Percentiles rank a stretch among this genome's conserved stretches.
These are phyloP conservation scores for Ceratobasidium sp. DNA, from an alignment of 1,284 basidiomycete species.

Conservation along the genomic window DNA sequence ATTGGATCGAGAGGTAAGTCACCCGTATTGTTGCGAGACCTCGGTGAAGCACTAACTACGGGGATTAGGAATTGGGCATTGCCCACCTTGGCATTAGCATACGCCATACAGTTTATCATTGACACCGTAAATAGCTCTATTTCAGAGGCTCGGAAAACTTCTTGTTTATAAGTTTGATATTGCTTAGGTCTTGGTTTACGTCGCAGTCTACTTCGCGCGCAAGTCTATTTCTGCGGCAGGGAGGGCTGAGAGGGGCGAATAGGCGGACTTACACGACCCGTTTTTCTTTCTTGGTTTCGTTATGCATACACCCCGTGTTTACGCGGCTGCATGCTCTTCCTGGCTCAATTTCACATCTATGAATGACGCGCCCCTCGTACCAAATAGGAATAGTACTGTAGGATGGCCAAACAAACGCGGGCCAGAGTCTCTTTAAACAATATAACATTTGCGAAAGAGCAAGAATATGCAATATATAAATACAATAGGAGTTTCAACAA, in stretches of 20 bases:
- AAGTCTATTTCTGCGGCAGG: not conserved
- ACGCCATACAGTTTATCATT: conserved; percentile 27
- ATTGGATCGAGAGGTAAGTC: conserved; percentile 2
- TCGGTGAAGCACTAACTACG: too few species aligned
- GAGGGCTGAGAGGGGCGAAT: not conserved
- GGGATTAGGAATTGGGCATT: conserved; percentile 5
- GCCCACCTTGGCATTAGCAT: conserved; percentile 29
- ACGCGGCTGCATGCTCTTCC: too few species aligned
- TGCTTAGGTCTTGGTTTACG: conserved; percentile 11
- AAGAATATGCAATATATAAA: conserved; percentile 17
- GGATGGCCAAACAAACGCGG: too few species aligned
- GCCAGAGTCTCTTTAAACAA: too few species aligned
- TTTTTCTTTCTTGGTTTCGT: too few species aligned
- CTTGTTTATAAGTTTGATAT: not conserved
- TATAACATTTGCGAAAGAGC: not conserved
- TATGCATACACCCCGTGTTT: too few species aligned
- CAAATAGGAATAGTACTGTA: too few species aligned
- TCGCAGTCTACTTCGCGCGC: conserved; percentile 8
- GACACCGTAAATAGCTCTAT: conserved; percentile 13
- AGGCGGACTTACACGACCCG: too few species aligned
- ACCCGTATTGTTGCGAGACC: not conserved
- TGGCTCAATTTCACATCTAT: too few species aligned
- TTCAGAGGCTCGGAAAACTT: not conserved
- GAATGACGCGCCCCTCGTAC: too few species aligned
- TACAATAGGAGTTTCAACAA: not conserved